Evolutionary conservation across 805 yeast species (phyloP).

Genomic region (Cyberlindnera bimundalis): DNA sequence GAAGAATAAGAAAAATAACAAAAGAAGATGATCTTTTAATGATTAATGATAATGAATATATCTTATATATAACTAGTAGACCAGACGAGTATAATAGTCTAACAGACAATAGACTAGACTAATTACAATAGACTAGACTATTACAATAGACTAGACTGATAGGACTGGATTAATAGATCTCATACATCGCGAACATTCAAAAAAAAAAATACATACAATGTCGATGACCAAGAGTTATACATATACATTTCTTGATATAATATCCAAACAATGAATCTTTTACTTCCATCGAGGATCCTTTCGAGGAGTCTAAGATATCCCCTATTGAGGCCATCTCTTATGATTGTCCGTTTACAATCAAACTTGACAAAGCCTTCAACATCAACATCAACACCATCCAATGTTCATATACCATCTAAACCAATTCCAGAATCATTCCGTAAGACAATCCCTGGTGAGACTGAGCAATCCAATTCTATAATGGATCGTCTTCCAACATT

Average conservation of each 20-base stretch:
- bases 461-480: constrained; percentile 38
- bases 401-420: constrained; percentile 1
- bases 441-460: constrained; percentile 27
- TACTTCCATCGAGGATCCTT: not conserved
- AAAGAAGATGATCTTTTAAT: too few species aligned
- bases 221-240: not conserved
- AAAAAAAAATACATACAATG: too few species aligned
- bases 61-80: too few species aligned
- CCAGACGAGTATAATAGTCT: too few species aligned
- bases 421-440: constrained; percentile 21
- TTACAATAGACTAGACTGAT: too few species aligned
- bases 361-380: not conserved
- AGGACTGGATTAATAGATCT: too few species aligned
- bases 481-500: constrained; percentile 62
- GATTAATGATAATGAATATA: too few species aligned
- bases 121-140: too few species aligned
- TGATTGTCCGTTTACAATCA: constrained; percentile 3
- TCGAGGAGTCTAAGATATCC: not conserved
- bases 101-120: too few species aligned
- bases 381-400: not conserved
- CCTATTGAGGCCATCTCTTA: not conserved
- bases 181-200: not conserved
- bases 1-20: constrained; percentile 28
- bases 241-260: too few species aligned
- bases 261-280: not conserved